phyloP scores from a whole-genome alignment of 768 basidiomycete genomes.

The Boletus tylopilopsis region DNA sequence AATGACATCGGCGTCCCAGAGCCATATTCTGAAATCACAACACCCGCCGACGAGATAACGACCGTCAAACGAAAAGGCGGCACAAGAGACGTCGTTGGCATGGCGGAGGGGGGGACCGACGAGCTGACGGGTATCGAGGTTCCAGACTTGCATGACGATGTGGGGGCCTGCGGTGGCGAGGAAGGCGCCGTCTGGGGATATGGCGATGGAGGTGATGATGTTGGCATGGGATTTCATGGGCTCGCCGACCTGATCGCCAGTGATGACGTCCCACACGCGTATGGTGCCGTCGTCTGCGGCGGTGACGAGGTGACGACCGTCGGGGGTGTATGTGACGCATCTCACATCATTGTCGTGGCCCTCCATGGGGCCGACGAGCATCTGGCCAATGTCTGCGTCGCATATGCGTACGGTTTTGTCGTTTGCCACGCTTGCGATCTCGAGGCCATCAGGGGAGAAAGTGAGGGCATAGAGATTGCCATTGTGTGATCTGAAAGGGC shows the following conservation, averaged over 20 bases:
- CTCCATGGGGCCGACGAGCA: conserved; percentile 22
- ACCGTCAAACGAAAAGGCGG: conserved; percentile 31
- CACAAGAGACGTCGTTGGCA: conserved; percentile 29
- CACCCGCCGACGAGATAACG: conserved; percentile 26
- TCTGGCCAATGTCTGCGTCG: conserved; percentile 36
- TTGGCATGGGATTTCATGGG: conserved; percentile 28
- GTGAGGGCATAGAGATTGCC: conserved; percentile 36
- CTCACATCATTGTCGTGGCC: conserved; percentile 28
- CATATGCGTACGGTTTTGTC: conserved; percentile 32
- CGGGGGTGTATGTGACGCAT: conserved; percentile 30
- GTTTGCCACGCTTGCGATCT: conserved; percentile 29
- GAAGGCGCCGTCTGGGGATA: conserved; percentile 29
- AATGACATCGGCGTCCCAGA: conserved; percentile 25
- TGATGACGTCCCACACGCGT: conserved; percentile 29
- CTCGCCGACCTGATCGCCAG: conserved; percentile 29
- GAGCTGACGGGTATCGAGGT: conserved; percentile 20
- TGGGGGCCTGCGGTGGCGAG: conserved; percentile 33
- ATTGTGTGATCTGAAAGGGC: conserved; percentile 29
- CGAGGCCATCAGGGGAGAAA: conserved; percentile 32
- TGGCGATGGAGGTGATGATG: conserved; percentile 30
- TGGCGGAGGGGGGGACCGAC: conserved; percentile 22
- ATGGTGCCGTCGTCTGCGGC: conserved; percentile 30
- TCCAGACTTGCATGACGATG: conserved; percentile 29
- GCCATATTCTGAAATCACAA: conserved; percentile 28
- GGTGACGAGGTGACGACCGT: conserved; percentile 27